These are phyloP conservation scores for Fusarium begoniae DNA, from an alignment of 2,329 filamentous ascomycete species.

Conservation along the genomic window DNA sequence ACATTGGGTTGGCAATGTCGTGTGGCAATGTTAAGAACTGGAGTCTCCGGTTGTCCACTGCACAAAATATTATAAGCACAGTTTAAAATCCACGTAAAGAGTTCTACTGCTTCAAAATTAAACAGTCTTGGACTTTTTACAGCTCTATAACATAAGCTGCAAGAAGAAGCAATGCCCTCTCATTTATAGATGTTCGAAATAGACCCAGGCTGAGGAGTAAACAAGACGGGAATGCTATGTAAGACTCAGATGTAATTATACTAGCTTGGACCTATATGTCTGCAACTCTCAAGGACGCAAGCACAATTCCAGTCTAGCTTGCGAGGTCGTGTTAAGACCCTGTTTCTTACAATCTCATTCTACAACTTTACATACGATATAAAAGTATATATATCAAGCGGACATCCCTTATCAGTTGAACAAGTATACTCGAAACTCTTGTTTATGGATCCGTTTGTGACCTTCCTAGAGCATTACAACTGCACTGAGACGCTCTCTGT, in stretches of 20 bases:
- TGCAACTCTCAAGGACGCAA: too few species aligned
- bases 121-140: too few species aligned
- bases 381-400: too few species aligned
- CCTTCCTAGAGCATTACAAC: rapidly evolving
- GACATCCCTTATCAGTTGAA: rapidly evolving
- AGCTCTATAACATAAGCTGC: rapidly evolving
- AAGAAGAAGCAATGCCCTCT: too few species aligned
- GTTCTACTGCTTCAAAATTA: rapidly evolving
- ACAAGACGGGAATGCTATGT: rapidly evolving
- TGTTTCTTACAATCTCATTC: too few species aligned
- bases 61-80: rapidly evolving
- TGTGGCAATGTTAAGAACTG: not conserved
- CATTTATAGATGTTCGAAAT: too few species aligned
- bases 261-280: too few species aligned
- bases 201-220: too few species aligned
- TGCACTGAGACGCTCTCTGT: rapidly evolving
- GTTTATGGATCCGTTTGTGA: too few species aligned
- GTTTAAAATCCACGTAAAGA: not conserved
- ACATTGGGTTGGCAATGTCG: not conserved
- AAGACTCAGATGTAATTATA: too few species aligned
- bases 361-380: rapidly evolving
- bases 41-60: rapidly evolving
- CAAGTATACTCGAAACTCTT: rapidly evolving
- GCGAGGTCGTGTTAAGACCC: too few species aligned
- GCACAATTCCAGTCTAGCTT: too few species aligned